Percentiles rank a stretch among this genome's conserved stretches.
Evolutionary conservation across 371 early-diverging fungal genomes (phyloP).

Genomic region (Apophysomyces trapeziformis): DNA sequence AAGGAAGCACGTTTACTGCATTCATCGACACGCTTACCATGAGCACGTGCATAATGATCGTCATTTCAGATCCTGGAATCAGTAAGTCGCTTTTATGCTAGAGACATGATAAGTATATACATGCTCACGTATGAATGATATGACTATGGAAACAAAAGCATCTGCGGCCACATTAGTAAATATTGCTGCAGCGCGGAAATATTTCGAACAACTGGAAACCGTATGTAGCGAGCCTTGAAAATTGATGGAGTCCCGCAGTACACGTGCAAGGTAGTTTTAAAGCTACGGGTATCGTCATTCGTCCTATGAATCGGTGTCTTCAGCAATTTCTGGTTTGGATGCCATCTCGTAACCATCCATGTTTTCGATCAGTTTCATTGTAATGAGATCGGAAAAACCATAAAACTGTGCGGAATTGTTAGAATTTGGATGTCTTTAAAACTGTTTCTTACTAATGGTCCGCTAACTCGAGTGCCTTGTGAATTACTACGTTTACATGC

Average conservation of each 20-base stretch:
- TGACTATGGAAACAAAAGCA: conserved; percentile 45
- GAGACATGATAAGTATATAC: background rate
- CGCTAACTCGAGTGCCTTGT: conserved; percentile 52
- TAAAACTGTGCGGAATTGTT: conserved; percentile 32
- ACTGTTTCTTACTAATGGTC: conserved; percentile 45
- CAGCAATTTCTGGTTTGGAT: conserved; percentile 27
- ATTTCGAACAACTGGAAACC: conserved; percentile 77
- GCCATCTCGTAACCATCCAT: conserved; percentile 43
- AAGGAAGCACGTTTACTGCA: conserved; percentile 26
- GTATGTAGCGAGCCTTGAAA: conserved; percentile 27
- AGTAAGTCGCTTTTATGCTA: conserved; percentile 17
- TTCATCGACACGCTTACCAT: conserved; percentile 22
- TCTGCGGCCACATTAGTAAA: conserved; percentile 80
- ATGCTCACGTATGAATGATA: background rate
- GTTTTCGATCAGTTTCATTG: conserved; percentile 40
- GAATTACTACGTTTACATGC: conserved; percentile 54
- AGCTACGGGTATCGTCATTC: conserved; percentile 1
- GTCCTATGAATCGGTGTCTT: conserved; percentile 12
- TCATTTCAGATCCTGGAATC: conserved; percentile 21
- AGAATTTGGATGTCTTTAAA: background rate
- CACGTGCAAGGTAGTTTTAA: background rate
- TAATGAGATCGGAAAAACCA: conserved; percentile 54
- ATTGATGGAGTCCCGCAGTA: background rate
- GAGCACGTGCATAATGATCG: conserved; percentile 21
- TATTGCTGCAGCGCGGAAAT: conserved; percentile 75